Evolutionary conservation across 345 rosid genomes (phyloP).

Genomic region (Corymbia maculata): DNA sequence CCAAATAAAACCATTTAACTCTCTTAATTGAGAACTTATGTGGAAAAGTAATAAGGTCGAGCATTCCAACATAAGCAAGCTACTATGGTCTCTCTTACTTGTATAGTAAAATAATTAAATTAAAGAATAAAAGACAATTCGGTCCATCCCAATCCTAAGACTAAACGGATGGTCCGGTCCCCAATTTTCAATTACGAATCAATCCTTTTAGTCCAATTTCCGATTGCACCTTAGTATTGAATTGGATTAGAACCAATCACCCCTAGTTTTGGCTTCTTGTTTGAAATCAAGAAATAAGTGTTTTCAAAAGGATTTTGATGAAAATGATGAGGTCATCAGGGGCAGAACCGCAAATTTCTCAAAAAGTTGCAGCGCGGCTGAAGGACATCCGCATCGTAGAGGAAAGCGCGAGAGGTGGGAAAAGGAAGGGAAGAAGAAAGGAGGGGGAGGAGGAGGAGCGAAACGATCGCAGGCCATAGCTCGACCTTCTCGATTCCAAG

Average conservation of each 20-base stretch:
- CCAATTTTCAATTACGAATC: too few species aligned
- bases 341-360: not conserved
- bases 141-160: too few species aligned
- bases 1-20: rapidly evolving
- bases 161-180: too few species aligned
- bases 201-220: too few species aligned
- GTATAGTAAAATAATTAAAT: rapidly evolving
- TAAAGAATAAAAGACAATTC: not conserved
- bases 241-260: too few species aligned
- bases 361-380: not conserved
- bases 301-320: rapidly evolving
- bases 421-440: not conserved
- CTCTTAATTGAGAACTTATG: not conserved
- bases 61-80: rapidly evolving
- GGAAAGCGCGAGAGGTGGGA: not conserved
- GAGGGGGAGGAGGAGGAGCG: not conserved
- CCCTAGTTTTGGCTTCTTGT: rapidly evolving
- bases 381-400: not conserved
- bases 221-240: too few species aligned
- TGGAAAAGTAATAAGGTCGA: rapidly evolving
- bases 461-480: not conserved
- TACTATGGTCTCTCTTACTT: rapidly evolving
- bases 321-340: not conserved
- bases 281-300: not conserved
- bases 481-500: not conserved